phyloP scores from a whole-genome alignment of 2,329 filamentous ascomycete species.

The Geosmithia morbida region DNA sequence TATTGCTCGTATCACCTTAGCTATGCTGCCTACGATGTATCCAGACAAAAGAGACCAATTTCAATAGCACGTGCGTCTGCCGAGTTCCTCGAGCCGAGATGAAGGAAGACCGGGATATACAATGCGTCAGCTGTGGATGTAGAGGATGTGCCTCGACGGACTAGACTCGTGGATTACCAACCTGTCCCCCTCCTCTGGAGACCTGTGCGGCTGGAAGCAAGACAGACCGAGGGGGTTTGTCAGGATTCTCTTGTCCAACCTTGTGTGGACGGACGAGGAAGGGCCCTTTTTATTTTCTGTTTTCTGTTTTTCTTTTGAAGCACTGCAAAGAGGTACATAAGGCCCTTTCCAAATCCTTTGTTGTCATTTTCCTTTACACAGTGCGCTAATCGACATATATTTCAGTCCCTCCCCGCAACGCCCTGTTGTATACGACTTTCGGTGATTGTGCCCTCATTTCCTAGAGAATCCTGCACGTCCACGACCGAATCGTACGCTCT shows the following conservation, averaged over 20 bases:
- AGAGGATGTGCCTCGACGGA: constrained; percentile 80
- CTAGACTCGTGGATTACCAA: constrained; percentile 20
- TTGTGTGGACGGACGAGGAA: too few species aligned
- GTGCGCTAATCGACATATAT: neutral
- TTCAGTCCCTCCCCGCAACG: neutral
- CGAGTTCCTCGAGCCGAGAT: constrained; percentile 80
- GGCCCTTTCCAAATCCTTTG: neutral
- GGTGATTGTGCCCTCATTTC: constrained; percentile 1
- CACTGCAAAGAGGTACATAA: neutral
- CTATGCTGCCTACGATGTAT: constrained; percentile 92
- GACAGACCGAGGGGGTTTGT: neutral
- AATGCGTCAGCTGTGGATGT: constrained; percentile 93
- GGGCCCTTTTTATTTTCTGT: too few species aligned
- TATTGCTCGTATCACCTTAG: constrained; percentile 23
- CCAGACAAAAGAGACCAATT: constrained; percentile 99
- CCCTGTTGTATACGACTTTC: neutral
- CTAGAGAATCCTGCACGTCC: constrained; percentile 35
- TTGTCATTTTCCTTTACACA: neutral
- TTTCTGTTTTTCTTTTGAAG: too few species aligned
- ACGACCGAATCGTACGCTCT: constrained; percentile 50
- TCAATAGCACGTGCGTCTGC: constrained; percentile 94
- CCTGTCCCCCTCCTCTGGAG: too few species aligned
- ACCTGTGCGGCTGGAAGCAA: neutral
- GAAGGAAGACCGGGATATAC: constrained; percentile 79
- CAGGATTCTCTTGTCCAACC: neutral